Evolutionary conservation across 257 asterid genomes (phyloP), one percentile per base, ranked within the genome.

Genomic region (Solanum medicagineum): DNA sequence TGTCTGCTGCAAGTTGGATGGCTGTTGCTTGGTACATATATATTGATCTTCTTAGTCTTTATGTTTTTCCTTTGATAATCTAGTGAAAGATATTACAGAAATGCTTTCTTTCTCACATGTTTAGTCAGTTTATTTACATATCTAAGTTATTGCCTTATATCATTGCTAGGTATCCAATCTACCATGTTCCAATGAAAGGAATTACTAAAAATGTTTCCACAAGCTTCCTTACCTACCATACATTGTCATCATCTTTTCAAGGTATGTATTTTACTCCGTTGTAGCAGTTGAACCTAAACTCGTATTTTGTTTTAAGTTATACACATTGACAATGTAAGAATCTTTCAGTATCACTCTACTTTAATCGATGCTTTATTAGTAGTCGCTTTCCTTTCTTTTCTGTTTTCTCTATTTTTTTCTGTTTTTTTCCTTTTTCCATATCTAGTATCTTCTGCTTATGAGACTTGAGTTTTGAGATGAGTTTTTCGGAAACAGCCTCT

Each of bases 1-100:
- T 95, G 84, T 94, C 98, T 60, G 98, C 98, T 1, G 98, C 98
- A 32, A 93, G 98, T 90, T 95, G 98, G 98, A 91, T 95, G 95
- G 95, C 98, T 0, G 87, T 94, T 73, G 94, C 95, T 53, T 95
- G 98, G 98, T 95, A 88, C 54, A 90, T 81, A 24, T 63, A 24
- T 63, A 13, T 47, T 75, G 2, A 24, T 75, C 60, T 75, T 75
- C 26, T 16, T 75, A 75, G 42, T 24, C 44, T 75, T 69, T 15
- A 77, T 51, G 16, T 8, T 16, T 51, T 79, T 81, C 82, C 85
- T 19, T 81, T 15, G n/a, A 62, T 8, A 22, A 5, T 17, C 49
- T 80, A 17, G 40, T 7, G 29, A 26, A 29, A 80, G 7, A 55
- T 60, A 54, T 42, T 81, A 56, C 17, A 15, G 22, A 26, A n/a